phyloP scores from a whole-genome alignment of 1,139 yeast species.

The Hansenula sp. region DNA sequence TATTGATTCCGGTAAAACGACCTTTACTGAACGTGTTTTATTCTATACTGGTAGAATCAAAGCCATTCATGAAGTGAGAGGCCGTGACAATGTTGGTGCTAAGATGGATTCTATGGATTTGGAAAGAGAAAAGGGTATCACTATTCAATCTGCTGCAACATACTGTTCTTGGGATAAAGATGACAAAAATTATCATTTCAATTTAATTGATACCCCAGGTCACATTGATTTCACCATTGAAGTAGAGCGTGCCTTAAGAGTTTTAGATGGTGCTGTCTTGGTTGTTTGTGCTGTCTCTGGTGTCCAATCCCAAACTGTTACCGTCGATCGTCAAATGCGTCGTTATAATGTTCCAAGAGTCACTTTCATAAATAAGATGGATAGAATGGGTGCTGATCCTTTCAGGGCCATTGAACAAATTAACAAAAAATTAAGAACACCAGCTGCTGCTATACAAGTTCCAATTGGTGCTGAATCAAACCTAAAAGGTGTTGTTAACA shows the following conservation, averaged over 20 bases:
- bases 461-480: slow-evolving; percentile 93
- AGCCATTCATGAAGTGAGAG: slow-evolving; percentile 97
- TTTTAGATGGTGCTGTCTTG: slow-evolving; percentile 94
- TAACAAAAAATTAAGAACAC: slow-evolving; percentile 78
- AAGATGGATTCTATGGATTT: slow-evolving; percentile 98
- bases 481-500: slow-evolving; percentile 84
- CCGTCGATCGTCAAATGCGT: slow-evolving; percentile 98
- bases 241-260: slow-evolving; percentile 96
- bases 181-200: slow-evolving; percentile 70
- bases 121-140: slow-evolving; percentile 96
- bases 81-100: slow-evolving; percentile 97
- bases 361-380: slow-evolving; percentile 97
- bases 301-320: slow-evolving; percentile 96
- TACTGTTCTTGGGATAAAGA: slow-evolving; percentile 94
- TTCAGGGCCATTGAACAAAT: slow-evolving; percentile 93
- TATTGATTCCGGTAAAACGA: slow-evolving; percentile 95
- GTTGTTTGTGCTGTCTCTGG: slow-evolving; percentile 99
- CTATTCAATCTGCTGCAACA: slow-evolving; percentile 98
- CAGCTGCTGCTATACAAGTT: slow-evolving; percentile 97
- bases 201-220: slow-evolving; percentile 96
- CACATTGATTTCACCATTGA: slow-evolving; percentile 98
- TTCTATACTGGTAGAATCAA: slow-evolving; percentile 96
- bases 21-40: slow-evolving; percentile 94
- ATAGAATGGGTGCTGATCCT: slow-evolving; percentile 98
- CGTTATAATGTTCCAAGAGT: slow-evolving; percentile 96